Evolutionary conservation across 768 basidiomycete genomes (phyloP).

Genomic region (Daedalea quercina): DNA sequence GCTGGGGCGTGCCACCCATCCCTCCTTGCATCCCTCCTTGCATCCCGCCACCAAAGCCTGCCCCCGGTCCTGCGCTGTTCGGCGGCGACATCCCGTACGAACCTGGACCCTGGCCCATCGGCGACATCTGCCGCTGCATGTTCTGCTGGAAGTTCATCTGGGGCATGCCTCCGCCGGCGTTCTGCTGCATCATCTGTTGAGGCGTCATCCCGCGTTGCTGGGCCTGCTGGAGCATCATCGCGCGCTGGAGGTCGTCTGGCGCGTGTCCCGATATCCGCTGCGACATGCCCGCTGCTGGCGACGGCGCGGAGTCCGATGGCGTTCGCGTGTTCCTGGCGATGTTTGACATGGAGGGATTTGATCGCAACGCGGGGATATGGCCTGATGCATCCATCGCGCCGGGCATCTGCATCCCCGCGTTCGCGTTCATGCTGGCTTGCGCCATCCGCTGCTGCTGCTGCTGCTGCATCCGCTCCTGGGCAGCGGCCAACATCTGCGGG

Average conservation of each 20-base stretch:
- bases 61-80: conserved; percentile 8
- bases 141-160: conserved; percentile 25
- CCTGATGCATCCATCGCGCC: conserved; percentile 23
- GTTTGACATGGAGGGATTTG: conserved; percentile 59
- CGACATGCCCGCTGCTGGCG: conserved; percentile 32
- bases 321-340: conserved; percentile 72
- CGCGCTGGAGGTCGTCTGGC: conserved; percentile 30
- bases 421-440: conserved; percentile 32
- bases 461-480: conserved; percentile 24
- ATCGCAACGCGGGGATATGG: conserved; percentile 44
- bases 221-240: conserved; percentile 28
- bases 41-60: conserved; percentile 6
- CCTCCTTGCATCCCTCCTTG: conserved; percentile 1
- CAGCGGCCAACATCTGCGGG: conserved; percentile 28
- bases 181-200: conserved; percentile 27
- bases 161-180: conserved; percentile 27
- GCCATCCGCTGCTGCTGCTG: conserved; percentile 37
- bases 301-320: conserved; percentile 56
- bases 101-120: conserved; percentile 11
- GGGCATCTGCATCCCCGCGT: conserved; percentile 31
- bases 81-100: conserved; percentile 15
- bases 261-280: conserved; percentile 40
- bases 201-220: conserved; percentile 27
- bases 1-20: conserved; percentile 1
- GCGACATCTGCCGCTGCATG: conserved; percentile 21